A percentile compares a stretch with the other conserved stretches of the same genome.
Conservation (phyloP, 768 basidiomycete genomes). For the Xerocomellus intermedius region DNA sequence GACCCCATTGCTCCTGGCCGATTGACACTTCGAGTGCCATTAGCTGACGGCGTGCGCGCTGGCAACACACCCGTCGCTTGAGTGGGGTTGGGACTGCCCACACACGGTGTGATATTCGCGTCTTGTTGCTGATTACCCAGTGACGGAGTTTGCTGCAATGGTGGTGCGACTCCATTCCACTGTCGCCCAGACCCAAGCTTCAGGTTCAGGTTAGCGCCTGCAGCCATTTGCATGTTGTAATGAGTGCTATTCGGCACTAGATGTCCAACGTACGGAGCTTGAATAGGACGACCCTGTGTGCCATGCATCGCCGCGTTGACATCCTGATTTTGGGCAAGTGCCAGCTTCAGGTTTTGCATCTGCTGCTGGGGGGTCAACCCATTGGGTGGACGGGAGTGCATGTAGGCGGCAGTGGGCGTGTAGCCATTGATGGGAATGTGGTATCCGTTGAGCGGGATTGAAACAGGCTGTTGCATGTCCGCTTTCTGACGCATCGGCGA, state of each 20-base stretch:
- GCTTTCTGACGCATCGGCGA: constrained; percentile 50
- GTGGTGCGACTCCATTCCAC: constrained; percentile 34
- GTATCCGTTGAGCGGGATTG: constrained; percentile 45
- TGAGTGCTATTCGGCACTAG: constrained; percentile 28
- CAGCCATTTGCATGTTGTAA: constrained; percentile 29
- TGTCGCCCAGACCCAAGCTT: constrained; percentile 41
- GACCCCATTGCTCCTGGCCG: constrained; percentile 26
- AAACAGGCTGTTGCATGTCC: constrained; percentile 42
- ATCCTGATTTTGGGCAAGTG: constrained; percentile 47
- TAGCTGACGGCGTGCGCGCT: constrained; percentile 52
- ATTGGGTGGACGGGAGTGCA: constrained; percentile 37
- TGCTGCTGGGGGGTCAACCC: constrained; percentile 58
- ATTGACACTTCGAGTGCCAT: constrained; percentile 49
- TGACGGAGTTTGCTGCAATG: constrained; percentile 23
- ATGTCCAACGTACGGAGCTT: constrained; percentile 31
- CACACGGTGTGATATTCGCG: constrained; percentile 25
- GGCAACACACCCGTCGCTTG: constrained; percentile 40
- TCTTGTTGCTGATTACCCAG: constrained; percentile 26
- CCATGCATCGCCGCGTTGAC: constrained; percentile 36
- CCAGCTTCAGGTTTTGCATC: constrained; percentile 57
- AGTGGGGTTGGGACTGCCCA: constrained; percentile 34
- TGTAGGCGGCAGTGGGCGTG: constrained; percentile 33
- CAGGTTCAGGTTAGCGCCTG: constrained; percentile 30
- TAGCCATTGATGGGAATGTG: constrained; percentile 46
- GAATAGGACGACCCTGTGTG: constrained; percentile 38